These are phyloP conservation scores for Trichosanthes cucumerina DNA, from an alignment of 306 rosid genomes.

Conservation along the genomic window DNA sequence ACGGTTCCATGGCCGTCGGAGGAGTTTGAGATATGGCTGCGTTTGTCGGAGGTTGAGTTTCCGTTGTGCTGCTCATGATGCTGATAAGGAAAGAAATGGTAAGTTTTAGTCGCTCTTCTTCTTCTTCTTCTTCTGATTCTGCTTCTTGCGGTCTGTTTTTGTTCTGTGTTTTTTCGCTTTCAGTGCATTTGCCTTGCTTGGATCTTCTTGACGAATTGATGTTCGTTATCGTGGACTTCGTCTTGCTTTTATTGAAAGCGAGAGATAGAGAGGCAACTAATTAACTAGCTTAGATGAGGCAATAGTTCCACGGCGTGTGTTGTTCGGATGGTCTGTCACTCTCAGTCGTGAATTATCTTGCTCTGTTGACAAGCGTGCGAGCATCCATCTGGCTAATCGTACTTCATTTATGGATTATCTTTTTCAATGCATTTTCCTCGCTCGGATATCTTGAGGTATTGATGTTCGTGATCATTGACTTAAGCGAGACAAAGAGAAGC, in stretches of 20 bases:
- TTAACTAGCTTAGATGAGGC: background rate
- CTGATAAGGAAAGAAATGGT: conserved; percentile 60
- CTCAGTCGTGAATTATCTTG: background rate
- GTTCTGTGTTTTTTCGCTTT: background rate
- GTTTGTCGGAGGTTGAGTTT: conserved; percentile 26
- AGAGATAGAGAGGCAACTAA: background rate
- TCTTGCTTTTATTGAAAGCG: background rate
- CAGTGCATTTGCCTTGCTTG: background rate
- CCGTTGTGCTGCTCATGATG: conserved; percentile 47
- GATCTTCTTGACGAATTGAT: background rate
- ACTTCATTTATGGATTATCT: background rate
- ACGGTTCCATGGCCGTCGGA: conserved; percentile 22
- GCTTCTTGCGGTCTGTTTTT: background rate
- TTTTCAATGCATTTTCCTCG: background rate
- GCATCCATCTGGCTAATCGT: background rate
- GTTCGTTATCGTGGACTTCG: background rate
- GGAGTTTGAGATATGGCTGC: conserved; percentile 15
- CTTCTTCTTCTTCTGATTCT: background rate
- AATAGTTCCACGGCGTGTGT: background rate
- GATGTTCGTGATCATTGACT: background rate
- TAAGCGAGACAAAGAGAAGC: background rate
- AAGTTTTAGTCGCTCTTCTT: conserved; percentile 16
- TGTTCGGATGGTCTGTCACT: background rate
- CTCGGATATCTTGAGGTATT: background rate
- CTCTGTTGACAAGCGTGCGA: background rate